Percentiles rank a stretch among this genome's conserved stretches.
These are phyloP conservation scores for Colletotrichum agaves DNA, from an alignment of 2,329 filamentous ascomycete species.

Conservation along the genomic window DNA sequence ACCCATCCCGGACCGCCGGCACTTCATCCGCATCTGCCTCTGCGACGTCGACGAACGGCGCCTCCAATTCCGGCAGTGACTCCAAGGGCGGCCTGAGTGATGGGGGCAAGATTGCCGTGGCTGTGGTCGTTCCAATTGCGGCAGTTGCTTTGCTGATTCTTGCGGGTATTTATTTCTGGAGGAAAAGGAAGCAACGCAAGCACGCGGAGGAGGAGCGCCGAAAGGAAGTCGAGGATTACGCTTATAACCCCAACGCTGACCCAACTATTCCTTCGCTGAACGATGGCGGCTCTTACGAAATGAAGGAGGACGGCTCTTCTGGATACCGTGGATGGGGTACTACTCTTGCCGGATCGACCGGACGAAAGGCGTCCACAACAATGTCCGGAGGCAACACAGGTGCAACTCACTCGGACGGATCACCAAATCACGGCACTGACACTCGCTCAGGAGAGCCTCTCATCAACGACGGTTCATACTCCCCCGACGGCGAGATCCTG, in stretches of 20 bases:
- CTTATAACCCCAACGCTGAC: slow-evolving; percentile 97
- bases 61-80: slow-evolving; percentile 43
- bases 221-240: slow-evolving; percentile 97
- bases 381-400: slow-evolving; percentile 79
- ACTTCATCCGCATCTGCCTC: slow-evolving; percentile 44
- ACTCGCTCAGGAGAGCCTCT: slow-evolving; percentile 76
- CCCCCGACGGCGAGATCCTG: slow-evolving; percentile 83
- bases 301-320: slow-evolving; percentile 78
- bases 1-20: slow-evolving; percentile 16
- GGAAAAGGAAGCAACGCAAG: slow-evolving; percentile 86
- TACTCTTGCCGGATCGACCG: slow-evolving; percentile 73
- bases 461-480: slow-evolving; percentile 60
- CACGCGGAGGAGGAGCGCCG: slow-evolving; percentile 86
- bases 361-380: slow-evolving; percentile 88
- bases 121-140: slow-evolving; percentile 92
- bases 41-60: slow-evolving; percentile 44
- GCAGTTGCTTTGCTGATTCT: slow-evolving; percentile 85
- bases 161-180: slow-evolving; percentile 85
- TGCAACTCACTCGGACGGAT: slow-evolving; percentile 78
- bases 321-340: slow-evolving; percentile 97
- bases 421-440: slow-evolving; percentile 77
- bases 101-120: slow-evolving; percentile 84
- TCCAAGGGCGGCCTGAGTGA: slow-evolving; percentile 62
- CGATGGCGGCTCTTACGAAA: slow-evolving; percentile 71
- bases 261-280: slow-evolving; percentile 73